Evolutionary conservation across 2,329 filamentous ascomycete genomes (phyloP).

Genomic region (Colletotrichum viniferum): DNA sequence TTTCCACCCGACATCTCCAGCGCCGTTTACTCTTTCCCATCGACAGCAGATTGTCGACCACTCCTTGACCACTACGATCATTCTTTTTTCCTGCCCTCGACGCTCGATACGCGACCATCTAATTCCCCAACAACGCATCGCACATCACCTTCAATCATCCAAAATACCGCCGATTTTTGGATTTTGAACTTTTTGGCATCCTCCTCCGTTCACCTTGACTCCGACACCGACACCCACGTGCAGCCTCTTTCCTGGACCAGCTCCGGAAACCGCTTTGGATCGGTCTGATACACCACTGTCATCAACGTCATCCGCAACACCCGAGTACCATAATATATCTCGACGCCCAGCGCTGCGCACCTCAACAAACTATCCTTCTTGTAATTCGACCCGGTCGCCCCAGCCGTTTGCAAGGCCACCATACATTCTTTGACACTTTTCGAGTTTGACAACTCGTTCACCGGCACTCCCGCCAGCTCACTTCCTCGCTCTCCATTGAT

Average conservation of each 20-base stretch:
- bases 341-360: conserved; percentile 7
- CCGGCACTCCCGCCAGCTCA: conserved; percentile 1
- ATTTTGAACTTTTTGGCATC: conserved; percentile 30
- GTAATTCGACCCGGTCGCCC: conserved; percentile 23
- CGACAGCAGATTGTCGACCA: conserved; percentile 5
- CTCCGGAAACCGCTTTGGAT: conserved; percentile 3
- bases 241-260: background rate
- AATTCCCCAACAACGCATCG: conserved; percentile 6
- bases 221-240: background rate
- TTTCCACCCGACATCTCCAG: background rate
- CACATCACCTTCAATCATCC: background rate
- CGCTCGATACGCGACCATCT: conserved; percentile 14
- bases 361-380: conserved; percentile 17
- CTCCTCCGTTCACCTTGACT: conserved; percentile 32
- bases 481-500: background rate
- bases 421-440: conserved; percentile 9
- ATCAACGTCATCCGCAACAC: background rate
- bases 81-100: conserved; percentile 21
- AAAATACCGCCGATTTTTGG: conserved; percentile 28
- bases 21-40: conserved; percentile 8
- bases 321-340: conserved; percentile 24
- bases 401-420: conserved; percentile 14
- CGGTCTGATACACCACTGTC: conserved; percentile 5
- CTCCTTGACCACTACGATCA: conserved; percentile 10
- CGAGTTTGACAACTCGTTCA: conserved; percentile 11